Conservation (phyloP, 2,329 filamentous ascomycete species). For the Clarireedia homoeocarpa region DNA sequence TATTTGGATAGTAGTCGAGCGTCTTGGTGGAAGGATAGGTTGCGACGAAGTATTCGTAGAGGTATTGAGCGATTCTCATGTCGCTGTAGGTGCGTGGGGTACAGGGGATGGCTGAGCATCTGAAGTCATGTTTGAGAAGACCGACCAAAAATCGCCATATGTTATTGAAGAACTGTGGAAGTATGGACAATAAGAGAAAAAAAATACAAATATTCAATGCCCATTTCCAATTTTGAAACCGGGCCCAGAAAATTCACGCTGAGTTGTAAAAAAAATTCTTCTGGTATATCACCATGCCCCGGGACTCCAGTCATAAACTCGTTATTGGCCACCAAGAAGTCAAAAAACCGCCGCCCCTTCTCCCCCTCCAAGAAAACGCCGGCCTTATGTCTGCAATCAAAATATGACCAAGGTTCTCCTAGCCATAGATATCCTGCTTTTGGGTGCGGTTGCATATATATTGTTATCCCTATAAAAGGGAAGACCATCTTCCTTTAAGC, state of each 20-base stretch:
- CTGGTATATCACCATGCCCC: slow-evolving; percentile 6
- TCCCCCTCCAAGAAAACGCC: neutral
- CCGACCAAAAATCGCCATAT: neutral
- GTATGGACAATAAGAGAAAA: slow-evolving; percentile 3
- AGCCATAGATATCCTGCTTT: no score
- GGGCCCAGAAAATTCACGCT: neutral
- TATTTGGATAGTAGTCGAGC: slow-evolving; percentile 76
- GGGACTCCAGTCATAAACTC: slow-evolving; percentile 13
- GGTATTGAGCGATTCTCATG: slow-evolving; percentile 34
- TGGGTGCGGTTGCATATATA: neutral
- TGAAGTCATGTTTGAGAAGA: neutral
- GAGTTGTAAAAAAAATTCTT: neutral
- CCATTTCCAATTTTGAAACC: neutral
- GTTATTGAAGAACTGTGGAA: neutral
- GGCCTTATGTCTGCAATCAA: neutral
- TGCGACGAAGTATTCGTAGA: slow-evolving; percentile 46
- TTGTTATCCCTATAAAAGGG: neutral
- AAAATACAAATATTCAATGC: neutral
- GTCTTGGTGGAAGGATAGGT: slow-evolving; percentile 47
- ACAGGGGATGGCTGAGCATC: slow-evolving; percentile 19
- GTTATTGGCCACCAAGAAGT: neutral
- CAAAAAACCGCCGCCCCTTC: neutral
- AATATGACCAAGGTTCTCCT: neutral
- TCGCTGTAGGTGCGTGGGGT: slow-evolving; percentile 30
- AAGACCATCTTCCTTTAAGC: neutral